A percentile compares a stretch with the other conserved stretches of the same genome.
Conservation (phyloP, 371 early-diverging fungal species). For the Sanchytrium tribonematis region DNA sequence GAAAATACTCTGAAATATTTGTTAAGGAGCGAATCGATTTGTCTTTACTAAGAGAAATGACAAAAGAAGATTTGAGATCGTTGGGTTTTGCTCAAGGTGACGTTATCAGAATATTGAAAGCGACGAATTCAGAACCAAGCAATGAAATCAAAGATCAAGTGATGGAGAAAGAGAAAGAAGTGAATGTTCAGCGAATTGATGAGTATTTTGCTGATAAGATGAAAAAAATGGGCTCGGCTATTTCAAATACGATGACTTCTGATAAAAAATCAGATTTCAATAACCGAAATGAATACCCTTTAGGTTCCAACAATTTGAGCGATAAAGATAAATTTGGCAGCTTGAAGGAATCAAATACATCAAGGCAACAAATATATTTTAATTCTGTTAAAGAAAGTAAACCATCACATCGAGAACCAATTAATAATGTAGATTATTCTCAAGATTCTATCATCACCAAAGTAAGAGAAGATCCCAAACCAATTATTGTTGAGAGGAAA, state of each 20-base stretch:
- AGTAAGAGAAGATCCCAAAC: background rate
- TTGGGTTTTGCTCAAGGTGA: conserved; percentile 57
- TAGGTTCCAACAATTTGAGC: background rate
- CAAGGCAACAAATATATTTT: background rate
- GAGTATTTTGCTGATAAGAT: background rate
- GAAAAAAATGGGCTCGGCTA: too few relatives aligned
- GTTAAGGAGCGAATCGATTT: conserved; percentile 51
- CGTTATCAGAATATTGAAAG: conserved; percentile 36
- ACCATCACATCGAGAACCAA: background rate
- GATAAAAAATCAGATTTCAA: background rate
- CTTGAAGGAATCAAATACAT: background rate
- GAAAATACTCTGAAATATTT: conserved; percentile 45
- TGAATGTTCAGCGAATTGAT: too few relatives aligned
- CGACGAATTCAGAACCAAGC: background rate
- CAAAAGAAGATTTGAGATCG: conserved; percentile 34
- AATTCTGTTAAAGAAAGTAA: background rate
- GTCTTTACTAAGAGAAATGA: conserved; percentile 35
- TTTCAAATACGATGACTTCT: background rate
- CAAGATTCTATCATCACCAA: background rate
- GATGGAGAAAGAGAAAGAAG: too few relatives aligned
- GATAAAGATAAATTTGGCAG: background rate
- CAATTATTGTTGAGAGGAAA: background rate
- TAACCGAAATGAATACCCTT: too few relatives aligned
- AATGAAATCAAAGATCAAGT: too few relatives aligned
- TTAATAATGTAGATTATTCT: background rate